Percentiles rank a stretch among this genome's conserved stretches.
phyloP scores from a whole-genome alignment of 2,329 filamentous ascomycete species.

The Helminthosporium solani region DNA sequence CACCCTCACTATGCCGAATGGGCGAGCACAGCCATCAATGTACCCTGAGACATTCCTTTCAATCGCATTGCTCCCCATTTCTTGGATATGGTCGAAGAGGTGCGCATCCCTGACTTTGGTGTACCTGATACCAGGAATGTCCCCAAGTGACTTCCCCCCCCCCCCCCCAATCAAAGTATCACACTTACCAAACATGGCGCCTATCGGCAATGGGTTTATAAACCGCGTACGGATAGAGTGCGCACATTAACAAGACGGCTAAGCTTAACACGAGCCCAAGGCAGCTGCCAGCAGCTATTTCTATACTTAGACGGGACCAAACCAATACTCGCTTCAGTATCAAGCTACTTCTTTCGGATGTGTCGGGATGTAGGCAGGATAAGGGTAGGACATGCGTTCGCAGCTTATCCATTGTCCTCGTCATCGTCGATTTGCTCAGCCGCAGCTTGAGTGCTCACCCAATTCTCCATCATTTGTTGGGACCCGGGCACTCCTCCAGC shows the following conservation, averaged over 20 bases:
- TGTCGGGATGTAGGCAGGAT: not conserved
- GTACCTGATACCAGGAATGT: constrained; percentile 6
- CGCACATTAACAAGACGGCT: not conserved
- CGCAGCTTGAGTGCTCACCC: constrained; percentile 47
- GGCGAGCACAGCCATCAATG: constrained; percentile 1
- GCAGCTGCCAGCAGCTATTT: constrained; percentile 8
- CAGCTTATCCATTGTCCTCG: constrained; percentile 35
- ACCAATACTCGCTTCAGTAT: constrained; percentile 12
- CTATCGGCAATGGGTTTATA: constrained; percentile 21
- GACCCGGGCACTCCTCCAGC: constrained; percentile 23
- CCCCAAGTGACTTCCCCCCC: not conserved
- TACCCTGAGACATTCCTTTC: constrained; percentile 4
- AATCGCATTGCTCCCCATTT: too few species aligned
- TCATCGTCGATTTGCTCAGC: constrained; percentile 37
- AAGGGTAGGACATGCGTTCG: constrained; percentile 1
- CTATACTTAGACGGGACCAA: constrained; percentile 18
- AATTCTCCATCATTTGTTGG: constrained; percentile 45
- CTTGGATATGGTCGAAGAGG: not conserved
- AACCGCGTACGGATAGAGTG: constrained; percentile 22
- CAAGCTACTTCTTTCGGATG: constrained; percentile 9
- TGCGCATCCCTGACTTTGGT: constrained; percentile 2
- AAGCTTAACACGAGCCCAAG: constrained; percentile 6
- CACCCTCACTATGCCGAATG: not conserved
- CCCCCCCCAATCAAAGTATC: constrained; percentile 14
- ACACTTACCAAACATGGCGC: constrained; percentile 13